Evolutionary conservation across 164 flowering plant species (phyloP).

Genomic region (Macadamia integrifolia): DNA sequence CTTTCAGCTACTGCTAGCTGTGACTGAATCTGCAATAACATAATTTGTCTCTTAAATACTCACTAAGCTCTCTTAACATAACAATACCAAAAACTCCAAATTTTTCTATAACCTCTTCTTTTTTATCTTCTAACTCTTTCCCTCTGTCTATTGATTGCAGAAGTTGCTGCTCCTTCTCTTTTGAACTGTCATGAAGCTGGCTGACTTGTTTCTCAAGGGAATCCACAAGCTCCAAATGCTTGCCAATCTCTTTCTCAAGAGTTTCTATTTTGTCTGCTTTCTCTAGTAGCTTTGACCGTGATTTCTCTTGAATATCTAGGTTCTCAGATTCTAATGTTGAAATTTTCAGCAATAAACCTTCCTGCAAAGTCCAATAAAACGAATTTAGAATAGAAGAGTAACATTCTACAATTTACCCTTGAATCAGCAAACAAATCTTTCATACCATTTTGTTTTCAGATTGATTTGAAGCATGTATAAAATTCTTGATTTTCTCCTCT

Average conservation of each 20-base stretch:
- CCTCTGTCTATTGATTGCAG: slow-evolving; percentile 40
- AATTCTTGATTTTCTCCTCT: slow-evolving; percentile 42
- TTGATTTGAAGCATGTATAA: slow-evolving; percentile 40
- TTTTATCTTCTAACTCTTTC: slow-evolving; percentile 58
- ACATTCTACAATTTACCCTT: background rate
- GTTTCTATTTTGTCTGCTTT: slow-evolving; percentile 46
- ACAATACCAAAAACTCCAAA: slow-evolving; percentile 1
- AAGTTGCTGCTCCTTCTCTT: slow-evolving; percentile 62
- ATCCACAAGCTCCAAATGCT: slow-evolving; percentile 35
- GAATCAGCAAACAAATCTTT: background rate
- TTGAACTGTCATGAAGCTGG: slow-evolving; percentile 38
- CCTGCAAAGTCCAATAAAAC: slow-evolving; percentile 45
- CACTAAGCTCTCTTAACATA: background rate
- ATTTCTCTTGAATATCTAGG: slow-evolving; percentile 43
- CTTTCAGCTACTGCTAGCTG: slow-evolving; percentile 53
- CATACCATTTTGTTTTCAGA: slow-evolving; percentile 72
- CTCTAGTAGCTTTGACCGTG: slow-evolving; percentile 39
- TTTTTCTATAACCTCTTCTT: slow-evolving; percentile 47
- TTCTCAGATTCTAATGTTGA: slow-evolving; percentile 54
- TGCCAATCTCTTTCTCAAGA: slow-evolving; percentile 45
- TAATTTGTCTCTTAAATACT: background rate
- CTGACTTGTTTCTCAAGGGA: slow-evolving; percentile 49
- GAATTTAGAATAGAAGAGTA: slow-evolving; percentile 13
- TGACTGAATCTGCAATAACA: slow-evolving; percentile 50
- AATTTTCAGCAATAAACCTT: slow-evolving; percentile 51